Percentiles rank a stretch among this genome's conserved stretches.
Conservation (phyloP, 2,329 filamentous ascomycete genomes). For the Nannizziopsis arthrosporioides region DNA sequence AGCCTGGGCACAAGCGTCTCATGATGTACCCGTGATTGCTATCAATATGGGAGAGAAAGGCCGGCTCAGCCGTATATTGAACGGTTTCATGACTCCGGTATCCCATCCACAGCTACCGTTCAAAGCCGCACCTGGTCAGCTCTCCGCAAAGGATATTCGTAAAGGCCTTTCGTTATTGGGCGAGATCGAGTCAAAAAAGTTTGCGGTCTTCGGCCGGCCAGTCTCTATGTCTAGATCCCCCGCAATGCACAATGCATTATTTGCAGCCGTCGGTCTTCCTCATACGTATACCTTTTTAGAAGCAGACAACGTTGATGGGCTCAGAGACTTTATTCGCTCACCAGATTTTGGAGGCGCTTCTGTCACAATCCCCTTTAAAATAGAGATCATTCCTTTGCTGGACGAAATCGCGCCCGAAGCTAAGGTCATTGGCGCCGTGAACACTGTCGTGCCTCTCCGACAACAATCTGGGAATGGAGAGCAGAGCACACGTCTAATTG, state of each 20-base stretch:
- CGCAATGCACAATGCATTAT: slow-evolving; percentile 78
- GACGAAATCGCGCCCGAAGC: slow-evolving; percentile 73
- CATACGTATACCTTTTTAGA: slow-evolving; percentile 70
- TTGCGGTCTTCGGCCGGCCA: slow-evolving; percentile 80
- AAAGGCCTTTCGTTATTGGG: slow-evolving; percentile 66
- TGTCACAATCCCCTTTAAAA: slow-evolving; percentile 89
- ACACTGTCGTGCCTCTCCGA: slow-evolving; percentile 65
- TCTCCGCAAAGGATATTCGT: slow-evolving; percentile 81
- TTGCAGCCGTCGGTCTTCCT: slow-evolving; percentile 63
- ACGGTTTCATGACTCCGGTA: slow-evolving; percentile 88
- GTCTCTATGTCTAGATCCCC: slow-evolving; percentile 75
- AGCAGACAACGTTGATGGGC: slow-evolving; percentile 51
- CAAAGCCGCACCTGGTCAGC: slow-evolving; percentile 85
- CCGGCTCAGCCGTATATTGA: slow-evolving; percentile 80
- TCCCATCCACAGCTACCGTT: slow-evolving; percentile 81
- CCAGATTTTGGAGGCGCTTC: slow-evolving; percentile 82
- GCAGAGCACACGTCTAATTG: slow-evolving; percentile 47
- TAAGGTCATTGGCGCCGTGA: slow-evolving; percentile 76
- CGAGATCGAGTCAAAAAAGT: slow-evolving; percentile 61
- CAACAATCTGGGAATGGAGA: slow-evolving; percentile 30
- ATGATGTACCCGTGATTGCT: slow-evolving; percentile 75
- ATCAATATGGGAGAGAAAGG: slow-evolving; percentile 89
- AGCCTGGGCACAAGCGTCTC: slow-evolving; percentile 56
- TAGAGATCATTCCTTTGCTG: slow-evolving; percentile 70
- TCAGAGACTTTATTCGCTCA: slow-evolving; percentile 54